Conservation (phyloP, 768 basidiomycete genomes). For the Cytidiella melzeri region DNA sequence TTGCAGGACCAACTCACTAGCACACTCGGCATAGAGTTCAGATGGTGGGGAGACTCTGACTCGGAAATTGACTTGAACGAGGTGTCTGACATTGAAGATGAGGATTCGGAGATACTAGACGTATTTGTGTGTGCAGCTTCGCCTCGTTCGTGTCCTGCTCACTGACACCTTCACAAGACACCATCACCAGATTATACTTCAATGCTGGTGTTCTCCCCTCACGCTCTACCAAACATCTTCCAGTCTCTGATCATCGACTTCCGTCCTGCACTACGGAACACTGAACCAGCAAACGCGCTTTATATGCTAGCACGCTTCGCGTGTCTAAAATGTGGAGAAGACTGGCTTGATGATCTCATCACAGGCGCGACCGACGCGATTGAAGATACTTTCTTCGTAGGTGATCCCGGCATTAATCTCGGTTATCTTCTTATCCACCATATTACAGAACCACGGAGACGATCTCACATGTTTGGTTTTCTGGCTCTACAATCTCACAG, state of each 20-base stretch:
- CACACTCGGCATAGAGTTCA: slow-evolving; percentile 47
- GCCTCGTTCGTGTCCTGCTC: not conserved
- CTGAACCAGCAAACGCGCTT: slow-evolving; percentile 85
- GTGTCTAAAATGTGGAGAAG: slow-evolving; percentile 82
- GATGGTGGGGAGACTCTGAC: slow-evolving; percentile 62
- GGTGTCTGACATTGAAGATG: slow-evolving; percentile 40
- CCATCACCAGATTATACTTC: slow-evolving; percentile 70
- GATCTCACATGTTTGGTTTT: slow-evolving; percentile 84
- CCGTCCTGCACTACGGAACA: slow-evolving; percentile 61
- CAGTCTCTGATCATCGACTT: slow-evolving; percentile 77
- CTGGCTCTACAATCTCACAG: slow-evolving; percentile 89
- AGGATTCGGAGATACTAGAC: slow-evolving; percentile 24
- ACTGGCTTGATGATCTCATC: slow-evolving; percentile 90
- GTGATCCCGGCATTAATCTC: slow-evolving; percentile 26
- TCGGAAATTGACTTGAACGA: slow-evolving; percentile 23
- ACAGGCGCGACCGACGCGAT: slow-evolving; percentile 88
- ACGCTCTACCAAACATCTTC: slow-evolving; percentile 70
- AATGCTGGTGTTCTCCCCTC: slow-evolving; percentile 92
- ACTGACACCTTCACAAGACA: slow-evolving; percentile 37
- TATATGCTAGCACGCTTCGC: slow-evolving; percentile 93
- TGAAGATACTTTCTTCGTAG: slow-evolving; percentile 87
- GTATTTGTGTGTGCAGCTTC: slow-evolving; percentile 17
- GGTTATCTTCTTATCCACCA: slow-evolving; percentile 3
- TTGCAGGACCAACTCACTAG: slow-evolving; percentile 55
- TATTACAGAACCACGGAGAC: slow-evolving; percentile 66